Evolutionary conservation across 2,329 filamentous ascomycete species (phyloP).

Genomic region (Hansfordia pulvinata): DNA sequence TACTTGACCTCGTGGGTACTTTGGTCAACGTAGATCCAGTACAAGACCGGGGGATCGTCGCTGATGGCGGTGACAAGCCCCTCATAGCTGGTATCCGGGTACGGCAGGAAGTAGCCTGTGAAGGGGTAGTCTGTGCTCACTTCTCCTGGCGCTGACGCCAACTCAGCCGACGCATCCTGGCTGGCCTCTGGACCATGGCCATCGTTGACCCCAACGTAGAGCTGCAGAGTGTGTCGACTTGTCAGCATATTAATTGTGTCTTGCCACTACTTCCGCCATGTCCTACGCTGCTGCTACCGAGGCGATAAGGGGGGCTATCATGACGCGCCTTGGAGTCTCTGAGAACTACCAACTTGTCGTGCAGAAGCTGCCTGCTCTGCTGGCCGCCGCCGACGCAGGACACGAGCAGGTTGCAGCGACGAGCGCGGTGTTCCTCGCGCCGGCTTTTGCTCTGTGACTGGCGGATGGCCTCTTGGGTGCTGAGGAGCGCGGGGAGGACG

Average conservation of each 20-base stretch:
- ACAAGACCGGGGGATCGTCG: constrained; percentile 32
- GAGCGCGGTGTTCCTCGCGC: constrained; percentile 32
- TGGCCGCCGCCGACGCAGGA: constrained; percentile 28
- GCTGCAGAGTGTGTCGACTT: constrained; percentile 10
- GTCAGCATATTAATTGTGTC: constrained; percentile 2
- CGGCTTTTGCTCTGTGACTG: constrained; percentile 33
- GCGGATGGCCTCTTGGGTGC: constrained; percentile 32
- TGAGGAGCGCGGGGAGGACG: constrained; percentile 27
- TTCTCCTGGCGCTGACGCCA: constrained; percentile 10
- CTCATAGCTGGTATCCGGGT: constrained; percentile 33
- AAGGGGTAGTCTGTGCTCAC: constrained; percentile 31
- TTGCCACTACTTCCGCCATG: too few relatives aligned
- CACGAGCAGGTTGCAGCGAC: constrained; percentile 31
- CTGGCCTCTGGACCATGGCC: too few relatives aligned
- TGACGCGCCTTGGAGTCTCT: constrained; percentile 30
- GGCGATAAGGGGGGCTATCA: too few relatives aligned
- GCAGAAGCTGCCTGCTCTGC: constrained; percentile 26
- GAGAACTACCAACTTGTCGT: constrained; percentile 28
- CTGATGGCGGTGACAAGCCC: constrained; percentile 34
- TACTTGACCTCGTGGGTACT: constrained; percentile 31
- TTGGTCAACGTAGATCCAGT: constrained; percentile 34
- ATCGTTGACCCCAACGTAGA: too few relatives aligned
- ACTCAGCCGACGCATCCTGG: constrained; percentile 10
- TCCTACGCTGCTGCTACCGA: too few relatives aligned
- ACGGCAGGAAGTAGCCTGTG: constrained; percentile 42